Evolutionary conservation across 2,329 filamentous ascomycete species (phyloP).

Genomic region (Sporothrix dimorphospora): DNA sequence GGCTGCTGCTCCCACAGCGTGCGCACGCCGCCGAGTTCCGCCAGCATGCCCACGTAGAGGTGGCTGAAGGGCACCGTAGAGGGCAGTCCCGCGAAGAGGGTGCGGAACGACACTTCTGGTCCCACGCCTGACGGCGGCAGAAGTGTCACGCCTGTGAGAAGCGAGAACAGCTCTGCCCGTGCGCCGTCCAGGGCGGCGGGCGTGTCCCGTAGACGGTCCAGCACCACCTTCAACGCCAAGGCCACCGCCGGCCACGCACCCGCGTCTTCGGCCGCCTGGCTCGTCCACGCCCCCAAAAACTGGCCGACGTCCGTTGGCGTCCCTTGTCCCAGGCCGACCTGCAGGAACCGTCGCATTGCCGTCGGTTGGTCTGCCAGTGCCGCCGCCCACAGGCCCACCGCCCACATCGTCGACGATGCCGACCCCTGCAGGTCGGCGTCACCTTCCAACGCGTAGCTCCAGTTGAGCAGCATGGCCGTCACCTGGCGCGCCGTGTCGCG

Average conservation of each 20-base stretch:
- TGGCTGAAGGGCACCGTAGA: too few species aligned
- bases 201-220: not conserved
- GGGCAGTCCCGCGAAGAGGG: not conserved
- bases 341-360: conserved; percentile 34
- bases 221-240: not conserved
- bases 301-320: not conserved
- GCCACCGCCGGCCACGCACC: not conserved
- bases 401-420: conserved; percentile 25
- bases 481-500: not conserved
- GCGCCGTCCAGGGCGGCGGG: not conserved
- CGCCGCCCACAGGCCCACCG: conserved; percentile 33
- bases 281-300: not conserved
- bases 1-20: conserved; percentile 30
- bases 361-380: conserved; percentile 27
- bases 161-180: conserved; percentile 33
- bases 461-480: conserved; percentile 46
- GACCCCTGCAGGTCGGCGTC: not conserved
- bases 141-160: conserved; percentile 33
- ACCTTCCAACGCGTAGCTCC: conserved; percentile 40
- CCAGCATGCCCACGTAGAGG: conserved; percentile 31
- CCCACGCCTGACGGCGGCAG: not conserved
- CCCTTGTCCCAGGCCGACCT: conserved; percentile 24
- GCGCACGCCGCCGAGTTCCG: conserved; percentile 34
- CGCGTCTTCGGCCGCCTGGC: not conserved
- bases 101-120: conserved; percentile 29